phyloP scores from a whole-genome alignment of 2,329 filamentous ascomycete genomes.

The Teratosphaeria destructans region DNA sequence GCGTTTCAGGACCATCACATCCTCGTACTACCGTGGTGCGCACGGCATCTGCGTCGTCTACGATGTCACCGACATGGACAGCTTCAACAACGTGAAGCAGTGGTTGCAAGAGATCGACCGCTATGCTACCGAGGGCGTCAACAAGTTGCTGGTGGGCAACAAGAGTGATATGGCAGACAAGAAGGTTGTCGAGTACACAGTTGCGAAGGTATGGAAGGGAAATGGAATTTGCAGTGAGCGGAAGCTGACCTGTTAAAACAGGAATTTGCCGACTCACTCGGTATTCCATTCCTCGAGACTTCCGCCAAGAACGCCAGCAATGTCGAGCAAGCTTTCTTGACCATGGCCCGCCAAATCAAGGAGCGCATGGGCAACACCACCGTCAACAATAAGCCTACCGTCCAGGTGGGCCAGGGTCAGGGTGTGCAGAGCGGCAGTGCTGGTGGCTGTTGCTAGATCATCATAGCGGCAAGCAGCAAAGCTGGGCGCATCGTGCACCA shows the following conservation, averaged over 20 bases:
- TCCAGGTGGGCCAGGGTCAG: constrained; percentile 90
- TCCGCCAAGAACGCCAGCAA: constrained; percentile 99
- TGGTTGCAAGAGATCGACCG: constrained; percentile 99
- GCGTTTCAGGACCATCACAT: constrained; percentile 99
- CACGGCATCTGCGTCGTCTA: constrained; percentile 99
- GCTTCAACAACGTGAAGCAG: constrained; percentile 99
- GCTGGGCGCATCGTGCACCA: no score
- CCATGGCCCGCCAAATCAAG: constrained; percentile 99
- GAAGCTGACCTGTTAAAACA: constrained; percentile 30
- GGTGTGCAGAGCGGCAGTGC: constrained; percentile 80
- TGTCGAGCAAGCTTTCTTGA: constrained; percentile 98
- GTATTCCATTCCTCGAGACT: constrained; percentile 98
- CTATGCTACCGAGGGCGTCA: constrained; percentile 97
- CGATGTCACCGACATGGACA: constrained; percentile 99
- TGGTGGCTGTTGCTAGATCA: constrained; percentile 76
- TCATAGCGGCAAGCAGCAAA: not conserved
- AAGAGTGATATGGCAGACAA: constrained; percentile 99
- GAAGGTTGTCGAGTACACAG: constrained; percentile 99
- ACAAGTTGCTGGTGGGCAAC: constrained; percentile 98
- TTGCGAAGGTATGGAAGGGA: constrained; percentile 72
- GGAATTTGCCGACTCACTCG: constrained; percentile 98
- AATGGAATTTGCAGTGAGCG: not conserved
- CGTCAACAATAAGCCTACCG: constrained; percentile 96
- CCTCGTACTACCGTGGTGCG: constrained; percentile 97
- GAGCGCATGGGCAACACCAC: constrained; percentile 97